Conservation (phyloP, 768 basidiomycete genomes). For the Suillus bovinus region DNA sequence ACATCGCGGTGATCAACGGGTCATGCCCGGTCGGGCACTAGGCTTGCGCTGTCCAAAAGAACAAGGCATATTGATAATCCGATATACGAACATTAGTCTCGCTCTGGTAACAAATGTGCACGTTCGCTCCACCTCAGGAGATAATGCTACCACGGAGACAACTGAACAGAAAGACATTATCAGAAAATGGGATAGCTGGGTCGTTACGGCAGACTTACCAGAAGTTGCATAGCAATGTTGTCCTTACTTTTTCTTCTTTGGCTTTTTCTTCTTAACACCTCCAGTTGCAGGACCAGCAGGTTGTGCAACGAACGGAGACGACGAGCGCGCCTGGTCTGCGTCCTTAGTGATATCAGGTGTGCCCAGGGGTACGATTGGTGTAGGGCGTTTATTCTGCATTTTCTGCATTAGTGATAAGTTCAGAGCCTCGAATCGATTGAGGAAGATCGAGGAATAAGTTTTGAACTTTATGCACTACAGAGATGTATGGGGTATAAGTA, state of each 20-base stretch:
- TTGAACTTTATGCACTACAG: conserved; percentile 93
- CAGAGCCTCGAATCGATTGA: conserved; percentile 94
- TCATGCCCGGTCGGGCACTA: no score
- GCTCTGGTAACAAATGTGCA: background rate
- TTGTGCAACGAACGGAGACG: conserved; percentile 34
- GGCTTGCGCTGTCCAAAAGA: background rate
- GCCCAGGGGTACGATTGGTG: conserved; percentile 27
- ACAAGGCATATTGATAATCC: background rate
- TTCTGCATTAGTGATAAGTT: conserved; percentile 85
- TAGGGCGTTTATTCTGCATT: conserved; percentile 69
- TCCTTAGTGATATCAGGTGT: conserved; percentile 18
- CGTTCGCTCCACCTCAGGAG: background rate
- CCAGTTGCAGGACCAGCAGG: conserved; percentile 44
- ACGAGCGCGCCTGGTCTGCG: conserved; percentile 30
- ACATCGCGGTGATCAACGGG: background rate
- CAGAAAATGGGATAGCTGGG: background rate
- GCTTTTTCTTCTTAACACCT: conserved; percentile 82
- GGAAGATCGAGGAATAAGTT: conserved; percentile 90
- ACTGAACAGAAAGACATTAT: background rate
- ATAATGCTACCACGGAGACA: background rate
- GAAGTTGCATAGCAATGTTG: conserved; percentile 22
- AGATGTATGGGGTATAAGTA: background rate
- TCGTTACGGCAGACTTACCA: background rate
- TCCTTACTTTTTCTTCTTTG: conserved; percentile 67
- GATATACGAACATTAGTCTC: background rate